These are phyloP conservation scores for Diplodia sapinea DNA, from an alignment of 2,329 filamentous ascomycete genomes.

Conservation along the genomic window DNA sequence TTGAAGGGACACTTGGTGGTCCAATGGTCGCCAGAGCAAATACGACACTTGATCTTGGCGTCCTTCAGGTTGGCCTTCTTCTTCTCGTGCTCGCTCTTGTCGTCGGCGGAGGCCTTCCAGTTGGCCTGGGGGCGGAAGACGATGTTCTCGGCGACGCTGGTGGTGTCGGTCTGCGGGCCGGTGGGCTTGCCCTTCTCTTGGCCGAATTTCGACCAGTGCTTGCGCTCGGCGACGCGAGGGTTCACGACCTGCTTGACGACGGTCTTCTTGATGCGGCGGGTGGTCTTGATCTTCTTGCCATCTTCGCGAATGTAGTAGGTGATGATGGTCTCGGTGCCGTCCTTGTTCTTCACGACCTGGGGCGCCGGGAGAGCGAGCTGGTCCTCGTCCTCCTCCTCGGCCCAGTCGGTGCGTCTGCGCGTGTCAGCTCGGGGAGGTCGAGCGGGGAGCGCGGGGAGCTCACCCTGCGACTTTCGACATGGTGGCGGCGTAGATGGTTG, in stretches of 20 bases:
- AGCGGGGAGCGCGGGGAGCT: constrained; percentile 28
- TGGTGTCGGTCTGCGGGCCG: constrained; percentile 87
- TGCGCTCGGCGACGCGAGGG: constrained; percentile 93
- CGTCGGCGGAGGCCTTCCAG: constrained; percentile 88
- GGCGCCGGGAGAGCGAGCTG: constrained; percentile 83
- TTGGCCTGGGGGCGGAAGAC: constrained; percentile 91
- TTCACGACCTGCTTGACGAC: constrained; percentile 93
- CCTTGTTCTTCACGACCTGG: constrained; percentile 94
- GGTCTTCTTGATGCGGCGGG: constrained; percentile 90
- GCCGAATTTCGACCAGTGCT: constrained; percentile 92
- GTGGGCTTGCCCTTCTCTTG: constrained; percentile 80
- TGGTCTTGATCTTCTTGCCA: constrained; percentile 96
- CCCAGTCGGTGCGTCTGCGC: constrained; percentile 77
- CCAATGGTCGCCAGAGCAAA: constrained; percentile 98
- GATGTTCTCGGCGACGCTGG: constrained; percentile 96
- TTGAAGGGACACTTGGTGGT: constrained; percentile 99
- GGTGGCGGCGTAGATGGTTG: constrained; percentile 28
- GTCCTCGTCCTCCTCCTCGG: constrained; percentile 86
- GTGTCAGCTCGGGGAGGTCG: constrained; percentile 14
- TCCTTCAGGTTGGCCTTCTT: constrained; percentile 80
- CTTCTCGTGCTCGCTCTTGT: constrained; percentile 74
- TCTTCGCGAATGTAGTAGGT: constrained; percentile 90
- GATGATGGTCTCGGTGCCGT: constrained; percentile 95
- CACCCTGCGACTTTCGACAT: constrained; percentile 50
- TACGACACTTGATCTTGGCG: constrained; percentile 99